Conservation (phyloP, 352 stramenopile genomes). For the Globisporangium middletonii region DNA sequence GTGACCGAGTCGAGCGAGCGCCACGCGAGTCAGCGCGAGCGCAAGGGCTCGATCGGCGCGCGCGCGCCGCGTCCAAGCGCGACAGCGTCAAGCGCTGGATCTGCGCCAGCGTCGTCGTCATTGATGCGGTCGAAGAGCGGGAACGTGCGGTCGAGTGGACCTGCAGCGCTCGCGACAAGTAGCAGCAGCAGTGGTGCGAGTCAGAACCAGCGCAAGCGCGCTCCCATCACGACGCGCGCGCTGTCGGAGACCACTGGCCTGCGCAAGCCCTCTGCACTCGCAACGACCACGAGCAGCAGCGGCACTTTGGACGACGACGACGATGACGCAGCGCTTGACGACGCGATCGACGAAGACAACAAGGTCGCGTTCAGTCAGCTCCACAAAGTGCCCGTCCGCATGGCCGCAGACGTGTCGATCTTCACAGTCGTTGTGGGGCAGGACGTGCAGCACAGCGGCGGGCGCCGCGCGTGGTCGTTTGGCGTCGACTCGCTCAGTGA, state of each 20-base stretch:
- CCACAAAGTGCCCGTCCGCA: slow-evolving; percentile 64
- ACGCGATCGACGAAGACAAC: slow-evolving; percentile 63
- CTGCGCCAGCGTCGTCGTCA: slow-evolving; percentile 1
- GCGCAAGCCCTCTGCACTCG: slow-evolving; percentile 12
- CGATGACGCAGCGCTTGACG: slow-evolving; percentile 18
- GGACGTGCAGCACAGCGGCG: slow-evolving; percentile 64
- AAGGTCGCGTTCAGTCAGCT: slow-evolving; percentile 73
- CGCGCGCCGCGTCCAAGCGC: slow-evolving; percentile 14
- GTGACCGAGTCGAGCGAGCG: slow-evolving; percentile 68
- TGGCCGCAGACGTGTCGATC: slow-evolving; percentile 60
- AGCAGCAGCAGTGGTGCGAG: neutral
- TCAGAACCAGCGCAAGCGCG: no score
- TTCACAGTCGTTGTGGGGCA: slow-evolving; percentile 63
- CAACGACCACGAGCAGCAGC: slow-evolving; percentile 8
- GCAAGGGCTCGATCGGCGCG: slow-evolving; percentile 21
- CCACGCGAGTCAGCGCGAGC: slow-evolving; percentile 42
- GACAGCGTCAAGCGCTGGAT: slow-evolving; percentile 3
- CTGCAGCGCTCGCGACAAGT: no score
- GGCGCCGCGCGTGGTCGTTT: slow-evolving; percentile 45
- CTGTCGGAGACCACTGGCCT: slow-evolving; percentile 2
- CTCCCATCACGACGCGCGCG: neutral
- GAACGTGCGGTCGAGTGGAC: no score
- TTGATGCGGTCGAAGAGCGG: no score
- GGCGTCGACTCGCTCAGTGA: slow-evolving; percentile 63
- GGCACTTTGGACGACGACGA: slow-evolving; percentile 39